phyloP scores from a whole-genome alignment of 2,329 filamentous ascomycete species.

The Coniochaeta sp. region DNA sequence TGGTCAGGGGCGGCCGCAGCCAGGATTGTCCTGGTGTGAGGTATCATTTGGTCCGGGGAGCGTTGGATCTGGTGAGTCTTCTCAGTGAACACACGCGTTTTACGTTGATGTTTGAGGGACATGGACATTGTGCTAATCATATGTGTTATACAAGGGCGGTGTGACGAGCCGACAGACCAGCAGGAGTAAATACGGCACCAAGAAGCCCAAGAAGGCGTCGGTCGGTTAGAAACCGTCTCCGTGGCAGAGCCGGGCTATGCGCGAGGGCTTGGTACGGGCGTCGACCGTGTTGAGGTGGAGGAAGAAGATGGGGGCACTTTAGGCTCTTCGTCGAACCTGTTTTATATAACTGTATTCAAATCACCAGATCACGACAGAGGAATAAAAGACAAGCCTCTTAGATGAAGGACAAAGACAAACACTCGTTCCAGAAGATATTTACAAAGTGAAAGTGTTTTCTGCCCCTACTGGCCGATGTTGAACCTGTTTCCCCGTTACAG shows the following conservation, averaged over 20 bases:
- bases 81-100: too few species aligned
- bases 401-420: neutral
- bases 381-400: neutral
- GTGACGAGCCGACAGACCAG: constrained; percentile 77
- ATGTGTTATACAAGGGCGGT: constrained; percentile 60
- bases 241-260: neutral
- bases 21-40: constrained; percentile 99
- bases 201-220: constrained; percentile 86
- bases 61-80: constrained; percentile 83
- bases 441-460: constrained; percentile 1
- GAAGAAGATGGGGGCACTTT: neutral
- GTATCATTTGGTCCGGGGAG: constrained; percentile 87
- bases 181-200: constrained; percentile 95
- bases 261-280: neutral
- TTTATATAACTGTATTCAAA: neutral
- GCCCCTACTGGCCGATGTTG: neutral
- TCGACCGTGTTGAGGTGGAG: neutral
- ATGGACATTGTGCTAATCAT: too few species aligned
- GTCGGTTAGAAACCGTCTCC: constrained; percentile 28
- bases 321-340: constrained; percentile 6
- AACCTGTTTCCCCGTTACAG: neutral
- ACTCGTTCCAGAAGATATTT: constrained; percentile 3
- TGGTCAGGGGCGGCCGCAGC: constrained; percentile 84
- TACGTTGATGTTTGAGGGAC: too few species aligned
- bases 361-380: neutral